A percentile compares a stretch with the other conserved stretches of the same genome.
phyloP scores from a whole-genome alignment of 805 yeast species.

The Wickerhamomyces tratensis region DNA sequence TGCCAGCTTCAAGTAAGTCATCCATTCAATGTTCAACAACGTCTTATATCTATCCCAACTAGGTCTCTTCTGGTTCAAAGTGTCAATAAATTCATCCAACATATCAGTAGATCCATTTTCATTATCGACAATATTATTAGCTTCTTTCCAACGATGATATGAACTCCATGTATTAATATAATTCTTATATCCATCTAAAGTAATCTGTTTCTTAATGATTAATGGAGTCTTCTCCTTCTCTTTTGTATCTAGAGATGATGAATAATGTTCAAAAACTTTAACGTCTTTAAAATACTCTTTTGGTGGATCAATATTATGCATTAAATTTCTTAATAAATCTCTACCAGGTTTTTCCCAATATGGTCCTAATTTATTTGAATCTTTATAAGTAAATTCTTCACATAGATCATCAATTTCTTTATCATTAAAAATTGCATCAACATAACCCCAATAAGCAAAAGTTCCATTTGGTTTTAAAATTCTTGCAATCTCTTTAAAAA shows the following conservation, averaged over 20 bases:
- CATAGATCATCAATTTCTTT: slow-evolving; percentile 48
- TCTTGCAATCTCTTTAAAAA: slow-evolving; percentile 38
- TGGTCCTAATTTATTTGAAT: slow-evolving; percentile 42
- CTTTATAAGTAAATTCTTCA: slow-evolving; percentile 40
- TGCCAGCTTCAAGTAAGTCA: background rate
- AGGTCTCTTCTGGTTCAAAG: background rate
- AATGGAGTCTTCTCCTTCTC: slow-evolving; percentile 14
- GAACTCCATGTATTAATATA: slow-evolving; percentile 69
- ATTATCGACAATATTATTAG: slow-evolving; percentile 21
- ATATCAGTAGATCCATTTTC: slow-evolving; percentile 17
- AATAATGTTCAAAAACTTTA: slow-evolving; percentile 20
- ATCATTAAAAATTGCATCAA: slow-evolving; percentile 53
- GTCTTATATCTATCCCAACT: background rate
- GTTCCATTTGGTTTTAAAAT: slow-evolving; percentile 56
- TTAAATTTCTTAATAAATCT: slow-evolving; percentile 33
- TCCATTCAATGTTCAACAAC: background rate
- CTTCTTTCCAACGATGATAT: slow-evolving; percentile 43
- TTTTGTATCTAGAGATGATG: slow-evolving; percentile 3
- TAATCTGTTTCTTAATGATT: slow-evolving; percentile 25
- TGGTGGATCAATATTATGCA: slow-evolving; percentile 35
- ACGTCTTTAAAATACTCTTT: slow-evolving; percentile 30
- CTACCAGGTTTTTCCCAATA: slow-evolving; percentile 90
- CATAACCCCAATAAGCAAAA: slow-evolving; percentile 71
- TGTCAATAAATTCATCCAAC: background rate
- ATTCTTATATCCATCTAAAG: slow-evolving; percentile 35